A percentile compares a stretch with the other conserved stretches of the same genome.
phyloP scores from a whole-genome alignment of 495 filamentous ascomycete species.

The Penicillium arizonense region DNA sequence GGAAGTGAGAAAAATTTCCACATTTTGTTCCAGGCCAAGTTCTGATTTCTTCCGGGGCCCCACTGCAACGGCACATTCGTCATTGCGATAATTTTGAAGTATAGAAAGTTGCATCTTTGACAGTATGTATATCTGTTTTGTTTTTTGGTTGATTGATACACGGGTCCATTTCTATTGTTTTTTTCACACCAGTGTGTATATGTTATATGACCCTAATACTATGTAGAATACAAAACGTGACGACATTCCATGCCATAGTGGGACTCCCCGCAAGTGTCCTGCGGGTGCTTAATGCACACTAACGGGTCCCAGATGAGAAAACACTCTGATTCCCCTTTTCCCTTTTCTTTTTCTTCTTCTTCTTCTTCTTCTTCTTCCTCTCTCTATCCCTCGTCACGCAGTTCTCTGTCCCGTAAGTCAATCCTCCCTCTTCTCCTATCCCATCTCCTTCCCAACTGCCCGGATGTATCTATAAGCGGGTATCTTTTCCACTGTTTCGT shows the following conservation, averaged over 20 bases:
- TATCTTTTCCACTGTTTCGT: conserved; percentile 5
- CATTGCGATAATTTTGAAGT: background rate
- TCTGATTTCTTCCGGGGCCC: background rate
- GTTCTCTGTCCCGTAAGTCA: conserved; percentile 24
- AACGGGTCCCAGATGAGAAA: conserved; percentile 8
- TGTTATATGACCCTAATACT: too few species aligned
- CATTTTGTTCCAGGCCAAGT: background rate
- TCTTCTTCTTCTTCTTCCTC: conserved; percentile 32
- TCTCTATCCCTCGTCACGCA: conserved; percentile 38
- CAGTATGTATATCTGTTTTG: background rate
- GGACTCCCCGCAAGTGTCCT: conserved; percentile 11
- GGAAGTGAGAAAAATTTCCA: background rate
- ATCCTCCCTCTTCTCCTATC: background rate
- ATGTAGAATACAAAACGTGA: conserved; percentile 3
- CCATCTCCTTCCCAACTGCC: too few species aligned
- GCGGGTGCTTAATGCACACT: conserved; percentile 10
- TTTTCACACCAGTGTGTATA: too few species aligned
- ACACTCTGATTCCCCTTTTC: conserved; percentile 15
- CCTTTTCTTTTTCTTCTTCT: conserved; percentile 24
- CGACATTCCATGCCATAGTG: background rate
- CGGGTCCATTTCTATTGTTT: too few species aligned
- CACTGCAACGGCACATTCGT: conserved; percentile 5
- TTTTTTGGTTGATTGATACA: background rate
- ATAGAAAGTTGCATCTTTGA: too few species aligned
- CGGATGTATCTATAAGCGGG: background rate